A percentile compares a stretch with the other conserved stretches of the same genome.
phyloP scores from a whole-genome alignment of 2,329 filamentous ascomycete species.

The Cladosporium austrohemisphaericum region DNA sequence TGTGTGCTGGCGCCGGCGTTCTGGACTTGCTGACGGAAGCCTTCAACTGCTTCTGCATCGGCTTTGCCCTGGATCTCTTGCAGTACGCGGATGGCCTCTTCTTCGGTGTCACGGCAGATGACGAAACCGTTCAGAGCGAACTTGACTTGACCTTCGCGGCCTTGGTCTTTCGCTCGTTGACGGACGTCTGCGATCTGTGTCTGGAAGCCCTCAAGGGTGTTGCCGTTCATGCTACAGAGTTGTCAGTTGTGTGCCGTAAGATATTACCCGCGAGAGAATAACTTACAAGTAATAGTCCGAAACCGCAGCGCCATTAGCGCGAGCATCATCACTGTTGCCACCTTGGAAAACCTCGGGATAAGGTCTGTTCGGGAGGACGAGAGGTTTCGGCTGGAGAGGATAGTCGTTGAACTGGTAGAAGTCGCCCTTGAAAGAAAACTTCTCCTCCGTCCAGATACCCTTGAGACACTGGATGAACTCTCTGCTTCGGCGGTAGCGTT shows the following conservation, averaged over 20 bases:
- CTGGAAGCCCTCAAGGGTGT: constrained; percentile 51
- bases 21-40: constrained; percentile 48
- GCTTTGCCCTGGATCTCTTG: constrained; percentile 54
- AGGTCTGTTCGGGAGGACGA: constrained; percentile 42
- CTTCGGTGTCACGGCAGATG: constrained; percentile 49
- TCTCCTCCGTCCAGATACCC: constrained; percentile 51
- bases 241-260: not conserved
- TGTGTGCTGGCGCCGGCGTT: constrained; percentile 48
- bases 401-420: constrained; percentile 54
- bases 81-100: constrained; percentile 48
- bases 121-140: constrained; percentile 52
- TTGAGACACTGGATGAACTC: constrained; percentile 52
- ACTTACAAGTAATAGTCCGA: constrained; percentile 49
- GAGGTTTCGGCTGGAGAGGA: constrained; percentile 48
- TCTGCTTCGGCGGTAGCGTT: constrained; percentile 48
- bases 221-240: constrained; percentile 48
- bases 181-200: constrained; percentile 50
- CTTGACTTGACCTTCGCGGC: constrained; percentile 43
- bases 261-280: not conserved
- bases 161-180: constrained; percentile 43
- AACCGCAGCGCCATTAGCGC: constrained; percentile 47
- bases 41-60: constrained; percentile 48
- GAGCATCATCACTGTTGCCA: constrained; percentile 50
- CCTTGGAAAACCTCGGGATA: constrained; percentile 54
- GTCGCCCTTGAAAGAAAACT: constrained; percentile 49